phyloP scores from a whole-genome alignment of 352 stramenopile genomes.

The Phytophthora fragariae region DNA sequence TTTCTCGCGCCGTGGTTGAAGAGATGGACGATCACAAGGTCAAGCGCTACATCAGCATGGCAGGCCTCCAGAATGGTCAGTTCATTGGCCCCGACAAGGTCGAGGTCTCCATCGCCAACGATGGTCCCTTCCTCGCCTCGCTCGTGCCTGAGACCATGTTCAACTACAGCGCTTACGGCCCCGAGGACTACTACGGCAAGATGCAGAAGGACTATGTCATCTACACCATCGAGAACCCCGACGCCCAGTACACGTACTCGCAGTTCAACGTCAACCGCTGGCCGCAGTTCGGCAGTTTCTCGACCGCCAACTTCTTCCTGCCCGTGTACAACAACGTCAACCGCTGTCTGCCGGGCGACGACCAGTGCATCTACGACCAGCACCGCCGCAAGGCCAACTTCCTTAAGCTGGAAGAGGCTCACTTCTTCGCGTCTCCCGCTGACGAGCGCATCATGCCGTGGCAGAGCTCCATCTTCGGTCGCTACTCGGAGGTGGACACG shows the following conservation, averaged over 20 bases:
- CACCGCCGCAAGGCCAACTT: slow-evolving; percentile 47
- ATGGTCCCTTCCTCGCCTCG: neutral
- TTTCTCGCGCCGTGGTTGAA: slow-evolving; percentile 53
- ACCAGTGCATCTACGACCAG: slow-evolving; percentile 25
- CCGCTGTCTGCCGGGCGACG: slow-evolving; percentile 3
- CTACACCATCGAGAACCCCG: slow-evolving; percentile 36
- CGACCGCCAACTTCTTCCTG: slow-evolving; percentile 23
- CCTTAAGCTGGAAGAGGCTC: slow-evolving; percentile 36
- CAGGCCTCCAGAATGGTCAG: slow-evolving; percentile 53
- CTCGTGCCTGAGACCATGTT: slow-evolving; percentile 39
- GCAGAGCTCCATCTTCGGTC: slow-evolving; percentile 47
- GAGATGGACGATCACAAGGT: slow-evolving; percentile 62
- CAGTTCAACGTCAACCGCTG: slow-evolving; percentile 36
- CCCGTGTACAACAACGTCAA: slow-evolving; percentile 23
- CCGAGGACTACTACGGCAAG: slow-evolving; percentile 36
- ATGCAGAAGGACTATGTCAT: slow-evolving; percentile 52
- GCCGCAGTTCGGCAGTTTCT: slow-evolving; percentile 8
- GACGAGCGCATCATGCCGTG: slow-evolving; percentile 48
- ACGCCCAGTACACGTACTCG: slow-evolving; percentile 40
- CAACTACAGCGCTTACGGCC: slow-evolving; percentile 30
- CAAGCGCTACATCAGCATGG: slow-evolving; percentile 51
- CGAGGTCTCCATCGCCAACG: slow-evolving; percentile 19
- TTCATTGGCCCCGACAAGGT: slow-evolving; percentile 57
- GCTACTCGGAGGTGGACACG: slow-evolving; percentile 44
- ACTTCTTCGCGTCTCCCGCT: slow-evolving; percentile 48